Base-by-base conservation (phyloP, 148 eudicot species). In the Cornus suecica region DNA sequence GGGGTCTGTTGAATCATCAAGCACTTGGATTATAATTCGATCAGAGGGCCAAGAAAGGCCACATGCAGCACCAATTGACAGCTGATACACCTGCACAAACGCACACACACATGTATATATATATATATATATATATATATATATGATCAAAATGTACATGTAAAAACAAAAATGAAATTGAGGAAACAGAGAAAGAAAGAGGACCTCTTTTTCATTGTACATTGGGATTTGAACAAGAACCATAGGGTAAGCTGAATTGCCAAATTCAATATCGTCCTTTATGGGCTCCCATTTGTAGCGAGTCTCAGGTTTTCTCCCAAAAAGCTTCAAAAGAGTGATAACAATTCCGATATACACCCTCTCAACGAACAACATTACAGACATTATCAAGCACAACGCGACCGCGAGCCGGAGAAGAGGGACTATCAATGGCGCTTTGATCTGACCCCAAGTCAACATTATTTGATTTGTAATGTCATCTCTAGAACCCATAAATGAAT, bases 141-240 rank as follows among this genome's bases (percentile, higher is more conserved):
- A 34, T 23, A n/a, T 25, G n/a, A 34, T 41, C 1, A 4, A 29
- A 23, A 28, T 45, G 31, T 13, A 45, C 24, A 32, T 15, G 45
- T 0, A 63, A 41, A 29, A 11, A 63, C 56, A 10, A 69, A 30
- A 62, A 64, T 71, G 20, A 0, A 26, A 58, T 18, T 48, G 7
- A 48, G 13, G 3, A 48, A 48, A 48, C 54, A 48, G 54, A 78
- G 60, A 25, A n/a, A 72, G 41, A 77, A 58, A 61, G 71, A 24
- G 63, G 16, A 88, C 91, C 91, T 90, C 91, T 86, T 75, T 86
- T 71, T 90, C 90, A 65, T 90, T 90, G 84, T 71, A 90, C 93
- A 90, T 90, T 45, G 93, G 93, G 58, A 90, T 87, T 83, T 90
- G 93, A 78, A 90, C 83, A 69, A 90, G 91, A 54, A 90, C 86